Percentiles rank a stretch among this genome's conserved stretches.
Conservation (phyloP, 306 rosid species). For the Alnus rubra region DNA sequence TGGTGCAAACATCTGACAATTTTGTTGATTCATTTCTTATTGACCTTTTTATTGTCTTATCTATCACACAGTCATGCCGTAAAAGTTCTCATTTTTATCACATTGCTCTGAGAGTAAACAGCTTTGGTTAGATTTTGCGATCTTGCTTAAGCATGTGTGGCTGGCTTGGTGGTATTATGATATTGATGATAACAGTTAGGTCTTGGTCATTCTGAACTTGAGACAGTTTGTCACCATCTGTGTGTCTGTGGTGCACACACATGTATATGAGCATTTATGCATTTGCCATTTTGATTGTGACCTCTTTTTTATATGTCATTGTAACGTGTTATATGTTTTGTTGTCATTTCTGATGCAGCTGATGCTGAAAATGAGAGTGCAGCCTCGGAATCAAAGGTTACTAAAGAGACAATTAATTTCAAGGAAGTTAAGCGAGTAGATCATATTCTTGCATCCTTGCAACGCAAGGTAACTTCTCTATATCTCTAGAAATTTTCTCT, state of each 20-base stretch:
- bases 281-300: background rate
- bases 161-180: background rate
- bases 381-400: conserved; percentile 54
- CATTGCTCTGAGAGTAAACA: background rate
- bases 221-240: background rate
- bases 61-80: background rate
- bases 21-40: background rate
- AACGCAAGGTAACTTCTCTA: conserved; percentile 61
- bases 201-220: background rate
- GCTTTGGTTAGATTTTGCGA: background rate
- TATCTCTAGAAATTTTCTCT: conserved; percentile 6
- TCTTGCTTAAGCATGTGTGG: background rate
- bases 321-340: conserved; percentile 19
- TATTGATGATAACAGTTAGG: background rate
- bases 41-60: background rate
- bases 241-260: background rate
- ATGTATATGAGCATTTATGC: background rate
- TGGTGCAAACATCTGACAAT: background rate
- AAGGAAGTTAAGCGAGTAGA: conserved; percentile 80
- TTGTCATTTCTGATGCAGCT: conserved; percentile 49
- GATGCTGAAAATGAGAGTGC: conserved; percentile 72
- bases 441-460: conserved; percentile 79
- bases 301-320: background rate
- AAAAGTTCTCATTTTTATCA: background rate
- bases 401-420: conserved; percentile 64